These are phyloP conservation scores for Cordyceps farinosa DNA, from an alignment of 2,329 filamentous ascomycete species.

Conservation along the genomic window DNA sequence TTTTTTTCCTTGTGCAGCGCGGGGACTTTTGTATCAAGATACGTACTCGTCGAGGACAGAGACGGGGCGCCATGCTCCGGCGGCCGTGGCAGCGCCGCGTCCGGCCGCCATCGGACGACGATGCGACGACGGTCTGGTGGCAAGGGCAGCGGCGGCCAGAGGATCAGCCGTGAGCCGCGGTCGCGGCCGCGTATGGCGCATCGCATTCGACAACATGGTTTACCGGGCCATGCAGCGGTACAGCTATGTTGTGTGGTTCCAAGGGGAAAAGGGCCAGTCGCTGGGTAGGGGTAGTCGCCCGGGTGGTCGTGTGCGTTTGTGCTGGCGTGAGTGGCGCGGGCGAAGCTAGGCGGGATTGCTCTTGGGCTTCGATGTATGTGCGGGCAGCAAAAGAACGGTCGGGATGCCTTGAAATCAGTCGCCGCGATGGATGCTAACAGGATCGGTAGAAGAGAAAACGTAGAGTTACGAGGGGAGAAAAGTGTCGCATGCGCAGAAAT, in stretches of 20 bases:
- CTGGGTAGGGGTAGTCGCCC: slow-evolving; percentile 1
- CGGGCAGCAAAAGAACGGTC: too few relatives aligned
- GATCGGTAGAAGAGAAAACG: not conserved
- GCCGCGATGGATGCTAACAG: not conserved
- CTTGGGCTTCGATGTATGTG: not conserved
- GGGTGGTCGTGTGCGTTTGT: not conserved
- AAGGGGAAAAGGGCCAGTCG: not conserved
- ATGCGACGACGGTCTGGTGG: not conserved
- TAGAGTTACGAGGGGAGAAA: not conserved
- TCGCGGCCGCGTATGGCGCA: slow-evolving; percentile 34
- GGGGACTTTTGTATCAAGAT: too few relatives aligned
- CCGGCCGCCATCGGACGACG: slow-evolving; percentile 11
- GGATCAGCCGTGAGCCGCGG: slow-evolving; percentile 19
- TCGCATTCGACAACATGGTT: slow-evolving; percentile 35
- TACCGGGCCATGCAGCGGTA: slow-evolving; percentile 10
- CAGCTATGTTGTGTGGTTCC: not conserved
- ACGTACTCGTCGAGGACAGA: slow-evolving; percentile 62
- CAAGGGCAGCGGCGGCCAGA: not conserved
- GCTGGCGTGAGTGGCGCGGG: not conserved
- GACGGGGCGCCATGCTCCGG: slow-evolving; percentile 53
- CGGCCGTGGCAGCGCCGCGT: slow-evolving; percentile 16
- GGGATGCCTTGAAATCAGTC: not conserved
- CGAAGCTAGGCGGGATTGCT: not conserved
- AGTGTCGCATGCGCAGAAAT: not conserved
- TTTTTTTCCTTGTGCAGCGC: not conserved